phyloP scores from a whole-genome alignment of 2,329 filamentous ascomycete genomes.

The Verticillium longisporum region DNA sequence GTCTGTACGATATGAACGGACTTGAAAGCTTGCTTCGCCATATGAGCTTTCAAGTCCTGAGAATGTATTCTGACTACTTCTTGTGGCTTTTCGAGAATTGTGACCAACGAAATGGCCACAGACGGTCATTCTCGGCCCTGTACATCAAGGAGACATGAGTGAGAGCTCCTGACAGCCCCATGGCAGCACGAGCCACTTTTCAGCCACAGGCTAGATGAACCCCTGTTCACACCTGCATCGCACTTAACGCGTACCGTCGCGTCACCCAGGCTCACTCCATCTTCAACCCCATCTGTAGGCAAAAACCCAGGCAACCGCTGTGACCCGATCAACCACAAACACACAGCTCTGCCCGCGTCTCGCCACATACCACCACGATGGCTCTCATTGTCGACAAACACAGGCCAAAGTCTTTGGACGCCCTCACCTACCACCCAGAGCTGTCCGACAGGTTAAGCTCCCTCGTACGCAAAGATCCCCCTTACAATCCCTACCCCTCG shows the following conservation, averaged over 20 bases:
- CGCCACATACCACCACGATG: conserved; percentile 33
- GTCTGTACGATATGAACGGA: not conserved
- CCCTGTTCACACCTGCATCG: conserved; percentile 4
- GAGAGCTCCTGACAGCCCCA: not conserved
- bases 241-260: conserved; percentile 5
- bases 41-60: not conserved
- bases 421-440: conserved; percentile 80
- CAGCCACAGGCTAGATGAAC: not conserved
- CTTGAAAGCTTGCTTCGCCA: not conserved
- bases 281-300: not conserved
- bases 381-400: conserved; percentile 68
- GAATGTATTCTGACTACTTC: not conserved
- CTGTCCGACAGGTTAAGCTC: conserved; percentile 82
- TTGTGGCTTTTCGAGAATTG: not conserved
- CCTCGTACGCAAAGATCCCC: conserved; percentile 51
- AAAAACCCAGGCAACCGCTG: conserved; percentile 2
- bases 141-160: not conserved
- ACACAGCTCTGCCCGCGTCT: not conserved
- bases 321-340: conserved; percentile 1
- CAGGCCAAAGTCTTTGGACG: conserved; percentile 66
- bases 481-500: not conserved
- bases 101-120: not conserved
- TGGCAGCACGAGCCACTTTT: conserved; percentile 10
- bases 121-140: not conserved
- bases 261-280: not conserved